Conservation (phyloP, 2,329 filamentous ascomycete species). For the Fusarium continuum region DNA sequence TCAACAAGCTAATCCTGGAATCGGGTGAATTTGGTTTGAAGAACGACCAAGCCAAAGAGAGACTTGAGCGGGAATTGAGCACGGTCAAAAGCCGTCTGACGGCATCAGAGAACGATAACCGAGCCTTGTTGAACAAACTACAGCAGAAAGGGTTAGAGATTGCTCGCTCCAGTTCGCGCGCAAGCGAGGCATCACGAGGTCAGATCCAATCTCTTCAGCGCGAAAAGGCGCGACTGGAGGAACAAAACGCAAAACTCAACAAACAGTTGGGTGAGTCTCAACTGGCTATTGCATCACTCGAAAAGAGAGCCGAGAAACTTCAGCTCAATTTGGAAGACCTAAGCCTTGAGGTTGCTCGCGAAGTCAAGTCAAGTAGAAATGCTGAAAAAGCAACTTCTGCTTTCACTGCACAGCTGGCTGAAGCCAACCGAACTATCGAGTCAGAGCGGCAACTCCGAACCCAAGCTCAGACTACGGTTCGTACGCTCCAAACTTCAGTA, state of each 20-base stretch:
- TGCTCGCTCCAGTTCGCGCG: conserved; percentile 86
- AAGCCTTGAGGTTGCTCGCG: conserved; percentile 88
- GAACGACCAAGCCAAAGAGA: conserved; percentile 93
- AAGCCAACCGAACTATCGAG: conserved; percentile 88
- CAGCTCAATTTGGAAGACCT: conserved; percentile 88
- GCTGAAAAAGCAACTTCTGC: conserved; percentile 89
- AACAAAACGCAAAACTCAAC: conserved; percentile 81
- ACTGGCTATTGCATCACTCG: conserved; percentile 80
- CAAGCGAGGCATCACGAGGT: conserved; percentile 81
- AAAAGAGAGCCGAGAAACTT: conserved; percentile 95
- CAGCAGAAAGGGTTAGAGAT: conserved; percentile 98
- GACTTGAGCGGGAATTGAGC: conserved; percentile 87
- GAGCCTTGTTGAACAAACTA: conserved; percentile 92
- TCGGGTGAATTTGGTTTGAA: conserved; percentile 89
- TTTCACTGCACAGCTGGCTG: conserved; percentile 82
- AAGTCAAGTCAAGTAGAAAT: conserved; percentile 88
- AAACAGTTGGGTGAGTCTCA: conserved; percentile 89
- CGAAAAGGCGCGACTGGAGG: conserved; percentile 84
- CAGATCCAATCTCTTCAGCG: conserved; percentile 80
- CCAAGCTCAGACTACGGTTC: conserved; percentile 86
- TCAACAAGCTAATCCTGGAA: conserved; percentile 87
- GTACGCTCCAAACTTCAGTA: conserved; percentile 80
- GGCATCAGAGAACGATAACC: conserved; percentile 96
- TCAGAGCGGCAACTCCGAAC: conserved; percentile 85
- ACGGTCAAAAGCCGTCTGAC: conserved; percentile 89